phyloP scores from a whole-genome alignment of 148 eudicot genomes.

The Arbutus unedo region DNA sequence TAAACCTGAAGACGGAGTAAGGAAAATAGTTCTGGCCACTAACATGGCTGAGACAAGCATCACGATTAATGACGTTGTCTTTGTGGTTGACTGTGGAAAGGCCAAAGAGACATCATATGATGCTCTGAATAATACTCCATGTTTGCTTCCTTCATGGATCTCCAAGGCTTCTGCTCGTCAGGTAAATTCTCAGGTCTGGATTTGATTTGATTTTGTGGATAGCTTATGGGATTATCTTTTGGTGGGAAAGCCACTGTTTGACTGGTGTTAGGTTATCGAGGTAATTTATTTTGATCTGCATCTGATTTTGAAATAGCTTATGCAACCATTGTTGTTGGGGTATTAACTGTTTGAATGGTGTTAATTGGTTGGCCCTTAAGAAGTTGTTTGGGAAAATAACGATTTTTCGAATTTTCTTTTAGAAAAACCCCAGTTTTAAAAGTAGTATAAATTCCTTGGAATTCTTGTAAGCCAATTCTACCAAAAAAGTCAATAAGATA shows the following conservation, averaged over 20 bases:
- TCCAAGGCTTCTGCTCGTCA: slow-evolving; percentile 97
- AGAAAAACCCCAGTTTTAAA: neutral
- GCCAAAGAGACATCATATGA: slow-evolving; percentile 99
- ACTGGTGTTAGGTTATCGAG: neutral
- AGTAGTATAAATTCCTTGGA: neutral
- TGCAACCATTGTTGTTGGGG: neutral
- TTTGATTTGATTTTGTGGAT: neutral
- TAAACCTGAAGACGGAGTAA: slow-evolving; percentile 83
- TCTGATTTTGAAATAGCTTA: neutral
- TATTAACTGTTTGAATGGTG: neutral
- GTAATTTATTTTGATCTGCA: slow-evolving; percentile 4
- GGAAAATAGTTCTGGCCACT: slow-evolving; percentile 96
- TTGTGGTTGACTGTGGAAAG: slow-evolving; percentile 97
- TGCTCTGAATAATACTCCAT: slow-evolving; percentile 96
- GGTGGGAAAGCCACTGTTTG: neutral
- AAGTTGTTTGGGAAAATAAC: neutral
- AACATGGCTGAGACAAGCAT: slow-evolving; percentile 99
- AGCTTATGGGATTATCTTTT: neutral
- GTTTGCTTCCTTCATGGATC: slow-evolving; percentile 97
- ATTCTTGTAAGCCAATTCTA: neutral
- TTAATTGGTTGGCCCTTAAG: neutral
- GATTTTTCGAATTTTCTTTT: neutral
- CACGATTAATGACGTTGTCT: slow-evolving; percentile 95
- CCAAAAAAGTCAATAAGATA: neutral
- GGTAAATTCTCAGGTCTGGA: slow-evolving; percentile 32